phyloP scores from a whole-genome alignment of 2,329 filamentous ascomycete genomes.

The Aschersonia sp. region DNA sequence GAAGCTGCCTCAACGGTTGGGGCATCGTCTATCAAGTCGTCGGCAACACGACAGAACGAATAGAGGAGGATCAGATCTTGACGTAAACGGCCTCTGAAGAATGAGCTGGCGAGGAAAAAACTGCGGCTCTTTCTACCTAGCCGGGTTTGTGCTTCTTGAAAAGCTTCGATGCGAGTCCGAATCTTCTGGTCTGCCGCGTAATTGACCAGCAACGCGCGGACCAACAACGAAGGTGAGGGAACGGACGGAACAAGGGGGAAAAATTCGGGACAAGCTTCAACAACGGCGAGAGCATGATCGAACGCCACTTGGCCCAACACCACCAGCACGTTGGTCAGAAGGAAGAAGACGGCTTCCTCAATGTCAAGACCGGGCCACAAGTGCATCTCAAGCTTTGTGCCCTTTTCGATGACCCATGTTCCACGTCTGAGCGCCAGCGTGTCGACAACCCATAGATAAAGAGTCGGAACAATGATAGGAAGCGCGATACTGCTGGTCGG shows the following conservation, averaged over 20 bases:
- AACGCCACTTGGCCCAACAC: conserved; percentile 56
- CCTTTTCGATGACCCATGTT: conserved; percentile 56
- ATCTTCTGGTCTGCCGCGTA: neutral
- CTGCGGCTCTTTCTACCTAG: conserved; percentile 54
- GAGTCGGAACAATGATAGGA: conserved; percentile 48
- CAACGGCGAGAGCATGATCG: conserved; percentile 54
- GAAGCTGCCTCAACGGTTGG: neutral
- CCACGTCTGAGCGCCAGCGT: conserved; percentile 51
- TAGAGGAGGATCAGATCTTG: conserved; percentile 56
- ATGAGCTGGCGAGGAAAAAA: conserved; percentile 58
- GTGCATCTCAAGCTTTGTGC: conserved; percentile 50
- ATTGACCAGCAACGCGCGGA: neutral
- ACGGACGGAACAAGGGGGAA: neutral
- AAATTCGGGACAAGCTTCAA: neutral
- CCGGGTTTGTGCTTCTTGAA: conserved; percentile 36
- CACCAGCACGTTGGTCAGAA: conserved; percentile 54
- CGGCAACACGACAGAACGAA: conserved; percentile 59
- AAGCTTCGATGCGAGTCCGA: neutral
- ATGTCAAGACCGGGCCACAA: conserved; percentile 54
- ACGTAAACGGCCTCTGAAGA: conserved; percentile 52
- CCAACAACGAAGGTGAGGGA: neutral
- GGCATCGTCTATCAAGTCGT: neutral
- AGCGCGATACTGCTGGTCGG: conserved; percentile 37
- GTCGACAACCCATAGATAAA: conserved; percentile 62
- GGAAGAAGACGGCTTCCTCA: conserved; percentile 63